Evolutionary conservation across 768 basidiomycete genomes (phyloP).

Genomic region (Lactarius akahatsu): DNA sequence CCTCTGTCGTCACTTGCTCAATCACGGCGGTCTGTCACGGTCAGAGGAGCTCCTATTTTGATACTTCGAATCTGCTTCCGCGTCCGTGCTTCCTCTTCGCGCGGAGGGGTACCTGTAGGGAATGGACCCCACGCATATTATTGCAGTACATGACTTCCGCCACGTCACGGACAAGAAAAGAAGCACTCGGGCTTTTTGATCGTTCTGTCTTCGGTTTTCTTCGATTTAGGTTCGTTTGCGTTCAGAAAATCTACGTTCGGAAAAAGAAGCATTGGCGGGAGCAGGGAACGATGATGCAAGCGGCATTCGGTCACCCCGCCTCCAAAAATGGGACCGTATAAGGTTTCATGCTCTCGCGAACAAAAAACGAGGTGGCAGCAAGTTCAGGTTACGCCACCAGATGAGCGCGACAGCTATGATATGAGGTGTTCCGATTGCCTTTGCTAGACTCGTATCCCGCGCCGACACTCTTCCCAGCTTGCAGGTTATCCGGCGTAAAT

Average conservation of each 20-base stretch:
- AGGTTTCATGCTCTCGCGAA: neutral
- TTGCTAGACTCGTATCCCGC: neutral
- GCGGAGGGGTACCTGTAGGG: neutral
- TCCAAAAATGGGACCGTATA: neutral
- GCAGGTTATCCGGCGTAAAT: neutral
- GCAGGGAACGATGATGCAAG: neutral
- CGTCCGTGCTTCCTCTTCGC: neutral
- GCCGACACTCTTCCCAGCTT: neutral
- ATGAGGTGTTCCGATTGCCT: neutral
- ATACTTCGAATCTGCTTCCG: neutral
- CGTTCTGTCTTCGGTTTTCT: neutral
- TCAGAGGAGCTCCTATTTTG: neutral
- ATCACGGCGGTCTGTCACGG: neutral
- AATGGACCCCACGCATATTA: neutral
- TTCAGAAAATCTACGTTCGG: too few species aligned
- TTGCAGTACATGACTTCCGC: neutral
- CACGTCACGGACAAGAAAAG: neutral
- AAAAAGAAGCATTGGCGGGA: neutral
- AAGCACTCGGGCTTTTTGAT: neutral
- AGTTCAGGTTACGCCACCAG: too few species aligned
- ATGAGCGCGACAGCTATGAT: neutral
- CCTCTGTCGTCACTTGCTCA: neutral
- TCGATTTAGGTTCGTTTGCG: neutral
- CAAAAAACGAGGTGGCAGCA: slow-evolving; percentile 1
- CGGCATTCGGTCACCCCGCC: too few species aligned